phyloP scores from a whole-genome alignment of 164 flowering plant species.

The Annona cherimola region DNA sequence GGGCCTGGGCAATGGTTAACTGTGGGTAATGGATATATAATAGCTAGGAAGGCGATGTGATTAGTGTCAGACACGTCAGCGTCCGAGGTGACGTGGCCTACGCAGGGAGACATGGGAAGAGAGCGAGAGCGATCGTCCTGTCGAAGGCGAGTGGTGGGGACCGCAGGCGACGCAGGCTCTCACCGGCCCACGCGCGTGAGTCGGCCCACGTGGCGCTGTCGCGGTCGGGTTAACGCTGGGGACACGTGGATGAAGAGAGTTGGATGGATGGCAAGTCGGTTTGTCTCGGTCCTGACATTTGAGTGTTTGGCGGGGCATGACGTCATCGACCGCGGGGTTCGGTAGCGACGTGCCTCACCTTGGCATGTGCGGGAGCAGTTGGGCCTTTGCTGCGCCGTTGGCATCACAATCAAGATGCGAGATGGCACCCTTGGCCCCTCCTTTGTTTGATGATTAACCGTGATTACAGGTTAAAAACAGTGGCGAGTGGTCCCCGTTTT shows the following conservation, averaged over 20 bases:
- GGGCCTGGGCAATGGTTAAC: no score
- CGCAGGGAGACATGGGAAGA: constrained; percentile 1
- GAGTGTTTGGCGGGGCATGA: constrained; percentile 9
- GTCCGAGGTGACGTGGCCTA: background rate
- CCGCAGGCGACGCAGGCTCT: background rate
- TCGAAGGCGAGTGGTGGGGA: background rate
- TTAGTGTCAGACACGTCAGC: constrained; percentile 1
- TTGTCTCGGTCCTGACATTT: constrained; percentile 6
- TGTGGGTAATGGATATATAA: no score
- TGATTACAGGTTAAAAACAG: no score
- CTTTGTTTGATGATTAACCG: no score
- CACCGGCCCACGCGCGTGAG: constrained; percentile 4
- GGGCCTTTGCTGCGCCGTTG: background rate
- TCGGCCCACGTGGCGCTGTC: constrained; percentile 9
- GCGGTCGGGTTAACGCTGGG: background rate
- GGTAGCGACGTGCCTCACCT: background rate
- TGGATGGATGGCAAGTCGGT: background rate
- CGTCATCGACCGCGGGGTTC: background rate
- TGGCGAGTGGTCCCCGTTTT: no score
- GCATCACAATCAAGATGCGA: background rate
- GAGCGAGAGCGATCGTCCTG: constrained; percentile 1
- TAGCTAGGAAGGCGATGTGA: background rate
- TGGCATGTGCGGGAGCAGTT: background rate
- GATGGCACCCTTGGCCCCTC: no score
- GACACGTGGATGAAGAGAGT: background rate